Evolutionary conservation across 768 basidiomycete genomes (phyloP), one percentile per base, ranked within the genome.

Genomic region (Mycena maculata): DNA sequence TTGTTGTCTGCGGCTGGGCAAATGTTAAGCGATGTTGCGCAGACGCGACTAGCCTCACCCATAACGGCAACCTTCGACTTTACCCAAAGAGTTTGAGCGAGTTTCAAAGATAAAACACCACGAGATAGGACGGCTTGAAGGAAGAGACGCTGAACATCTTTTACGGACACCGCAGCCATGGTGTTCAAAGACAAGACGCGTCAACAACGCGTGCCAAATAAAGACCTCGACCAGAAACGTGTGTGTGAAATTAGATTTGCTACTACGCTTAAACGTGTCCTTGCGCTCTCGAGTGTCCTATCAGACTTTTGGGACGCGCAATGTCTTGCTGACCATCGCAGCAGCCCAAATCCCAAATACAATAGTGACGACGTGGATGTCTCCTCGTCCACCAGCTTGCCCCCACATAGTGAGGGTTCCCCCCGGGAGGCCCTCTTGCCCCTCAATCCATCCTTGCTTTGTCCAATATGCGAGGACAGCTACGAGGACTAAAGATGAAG

Each of bases 311-410:
- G 94, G 93, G 56, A 98, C 88, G 54, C 90, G 87, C 49, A 99
- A 83, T 18, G 98, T 99, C 82, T 99, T 99, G 85, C 94, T 96
- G 69, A 99, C 93, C 97, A 99, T 99, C 52, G 93, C 92, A 18
- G 95, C 92, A 11, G 93, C 97, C 96, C 96, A 99, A 15, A 84
- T 76, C 9, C 82, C 91, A 78, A 95, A 94, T n/a, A 96, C 74
- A 38, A 93, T 67, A 73, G 90, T 90, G 44, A 90, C 89, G 41
- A 87, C 80, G 78, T 99, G 98, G 52, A 99, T 73, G 71, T 99
- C 97, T 73, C 96, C 91, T 33, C 89, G 86, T 12, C 91, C 91
- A 15, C 92, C 93, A 33, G 81, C 74, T 39, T 81, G 70, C 20
- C 92, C 93, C 90, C 92, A 94, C 16, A 94, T 75, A 9, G 87